Conservation (phyloP, 73 alveolate species). For the Paramecium pentaurelia region DNA sequence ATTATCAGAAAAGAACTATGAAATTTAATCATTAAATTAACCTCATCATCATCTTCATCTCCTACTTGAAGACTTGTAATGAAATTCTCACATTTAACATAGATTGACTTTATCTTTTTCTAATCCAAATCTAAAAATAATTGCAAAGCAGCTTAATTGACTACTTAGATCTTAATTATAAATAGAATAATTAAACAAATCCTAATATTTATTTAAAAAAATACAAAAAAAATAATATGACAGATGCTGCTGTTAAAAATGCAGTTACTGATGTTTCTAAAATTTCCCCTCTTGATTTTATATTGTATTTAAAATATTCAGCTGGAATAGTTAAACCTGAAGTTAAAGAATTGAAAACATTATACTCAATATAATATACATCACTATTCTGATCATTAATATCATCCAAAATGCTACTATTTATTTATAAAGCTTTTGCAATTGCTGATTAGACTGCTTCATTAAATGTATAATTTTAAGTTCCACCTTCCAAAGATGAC, state of each 20-base stretch:
- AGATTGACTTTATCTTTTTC: conserved; percentile 1
- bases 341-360: background rate
- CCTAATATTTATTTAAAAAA: background rate
- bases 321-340: background rate
- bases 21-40: background rate
- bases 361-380: background rate
- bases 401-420: background rate
- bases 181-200: background rate
- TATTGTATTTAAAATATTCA: background rate
- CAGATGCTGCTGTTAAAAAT: background rate
- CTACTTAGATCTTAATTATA: background rate
- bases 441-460: background rate
- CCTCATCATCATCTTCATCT: conserved; percentile 43
- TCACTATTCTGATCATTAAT: background rate
- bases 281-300: background rate
- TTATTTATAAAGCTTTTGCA: background rate
- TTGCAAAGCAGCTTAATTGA: background rate
- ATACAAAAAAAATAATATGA: background rate
- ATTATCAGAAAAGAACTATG: background rate
- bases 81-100: conserved; percentile 41
- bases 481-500: background rate
- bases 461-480: background rate
- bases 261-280: background rate
- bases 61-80: conserved; percentile 50
- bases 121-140: conserved; percentile 35